Conservation (phyloP, 192 early-diverging fungal species). For the Coemansia sp. region DNA sequence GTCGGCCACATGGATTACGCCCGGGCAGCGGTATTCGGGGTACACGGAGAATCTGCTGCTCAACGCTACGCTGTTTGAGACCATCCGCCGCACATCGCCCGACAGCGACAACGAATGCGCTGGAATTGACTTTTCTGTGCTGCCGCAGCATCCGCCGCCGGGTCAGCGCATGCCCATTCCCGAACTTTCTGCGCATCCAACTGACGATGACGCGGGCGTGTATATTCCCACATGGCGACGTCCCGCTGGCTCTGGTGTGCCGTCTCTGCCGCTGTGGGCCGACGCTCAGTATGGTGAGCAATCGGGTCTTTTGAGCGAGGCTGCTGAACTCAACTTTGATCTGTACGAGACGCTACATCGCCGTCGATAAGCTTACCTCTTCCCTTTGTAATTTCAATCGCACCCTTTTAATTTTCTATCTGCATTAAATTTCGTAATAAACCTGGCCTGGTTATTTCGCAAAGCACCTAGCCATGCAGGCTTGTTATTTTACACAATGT, state of each 20-base stretch:
- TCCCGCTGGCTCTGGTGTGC: constrained; percentile 6
- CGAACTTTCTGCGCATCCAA: neutral
- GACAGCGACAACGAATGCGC: no score
- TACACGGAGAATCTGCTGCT: constrained; percentile 47
- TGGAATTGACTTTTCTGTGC: neutral
- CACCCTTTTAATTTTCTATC: neutral
- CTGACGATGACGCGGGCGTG: constrained; percentile 28
- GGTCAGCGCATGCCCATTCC: constrained; percentile 1
- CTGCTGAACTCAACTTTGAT: constrained; percentile 52
- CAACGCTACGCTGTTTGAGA: constrained; percentile 50
- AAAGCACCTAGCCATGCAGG: no score
- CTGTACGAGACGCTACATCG: constrained; percentile 49
- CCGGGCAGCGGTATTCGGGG: constrained; percentile 49
- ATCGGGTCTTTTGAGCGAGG: constrained; percentile 45
- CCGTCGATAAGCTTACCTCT: constrained; percentile 11
- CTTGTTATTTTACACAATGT: no score
- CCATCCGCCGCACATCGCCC: constrained; percentile 35
- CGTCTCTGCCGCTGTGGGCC: constrained; percentile 27
- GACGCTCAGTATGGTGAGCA: constrained; percentile 30
- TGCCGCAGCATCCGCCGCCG: constrained; percentile 1
- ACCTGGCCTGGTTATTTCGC: no score
- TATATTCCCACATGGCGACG: constrained; percentile 52
- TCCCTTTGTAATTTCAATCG: constrained; percentile 1
- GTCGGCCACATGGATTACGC: constrained; percentile 44
- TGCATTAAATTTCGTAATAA: no score